Evolutionary conservation across 768 basidiomycete genomes (phyloP).

Genomic region (Tephrocybe sp.): DNA sequence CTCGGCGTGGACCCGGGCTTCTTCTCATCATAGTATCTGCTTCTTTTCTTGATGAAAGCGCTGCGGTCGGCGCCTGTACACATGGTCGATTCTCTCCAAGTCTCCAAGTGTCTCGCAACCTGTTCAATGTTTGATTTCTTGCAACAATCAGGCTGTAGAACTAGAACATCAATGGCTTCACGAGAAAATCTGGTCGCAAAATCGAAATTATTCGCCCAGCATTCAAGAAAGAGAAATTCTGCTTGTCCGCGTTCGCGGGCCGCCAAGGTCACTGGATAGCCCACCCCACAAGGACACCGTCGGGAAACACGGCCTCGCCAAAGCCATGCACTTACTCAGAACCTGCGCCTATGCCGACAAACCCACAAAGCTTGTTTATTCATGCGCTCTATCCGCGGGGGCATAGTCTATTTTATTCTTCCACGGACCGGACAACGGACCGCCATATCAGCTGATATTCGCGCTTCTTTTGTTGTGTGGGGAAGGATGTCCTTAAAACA

Average conservation of each 20-base stretch:
- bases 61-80: no score
- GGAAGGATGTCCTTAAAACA: slow-evolving; percentile 15
- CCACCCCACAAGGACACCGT: background rate
- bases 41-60: no score
- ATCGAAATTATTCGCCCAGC: background rate
- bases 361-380: background rate
- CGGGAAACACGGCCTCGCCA: background rate
- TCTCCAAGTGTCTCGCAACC: no score
- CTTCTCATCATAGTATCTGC: no score
- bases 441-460: slow-evolving; percentile 20
- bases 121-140: no score
- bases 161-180: no score
- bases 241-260: background rate
- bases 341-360: background rate
- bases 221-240: background rate
- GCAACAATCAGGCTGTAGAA: no score
- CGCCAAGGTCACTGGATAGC: slow-evolving; percentile 1
- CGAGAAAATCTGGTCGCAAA: no score
- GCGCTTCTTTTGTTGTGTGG: slow-evolving; percentile 11
- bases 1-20: no score
- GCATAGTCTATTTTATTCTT: background rate
- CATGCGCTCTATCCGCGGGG: slow-evolving; percentile 3
- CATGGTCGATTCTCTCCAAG: no score
- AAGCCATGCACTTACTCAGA: background rate
- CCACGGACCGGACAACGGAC: slow-evolving; percentile 21